phyloP scores from a whole-genome alignment of 257 asterid species.

The Avicennia marina region DNA sequence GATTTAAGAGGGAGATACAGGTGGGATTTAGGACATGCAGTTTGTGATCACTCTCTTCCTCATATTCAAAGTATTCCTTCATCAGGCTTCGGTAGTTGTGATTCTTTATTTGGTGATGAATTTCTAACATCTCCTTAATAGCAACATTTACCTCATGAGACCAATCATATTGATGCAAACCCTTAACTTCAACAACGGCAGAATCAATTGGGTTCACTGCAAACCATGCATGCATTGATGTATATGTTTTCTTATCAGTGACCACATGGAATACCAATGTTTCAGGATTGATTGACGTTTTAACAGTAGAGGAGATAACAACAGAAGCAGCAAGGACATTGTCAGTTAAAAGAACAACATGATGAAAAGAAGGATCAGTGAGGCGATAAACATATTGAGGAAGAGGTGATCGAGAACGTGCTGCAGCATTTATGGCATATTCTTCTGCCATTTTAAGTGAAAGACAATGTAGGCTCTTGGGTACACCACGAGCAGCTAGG shows the following conservation, averaged over 20 bases:
- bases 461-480: slow-evolving; percentile 72
- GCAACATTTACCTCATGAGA: slow-evolving; percentile 61
- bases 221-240: slow-evolving; percentile 91
- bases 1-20: slow-evolving; percentile 70
- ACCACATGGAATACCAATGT: slow-evolving; percentile 72
- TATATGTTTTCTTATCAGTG: slow-evolving; percentile 79
- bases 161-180: slow-evolving; percentile 90
- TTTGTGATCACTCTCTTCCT: slow-evolving; percentile 36
- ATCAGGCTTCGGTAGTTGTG: slow-evolving; percentile 40
- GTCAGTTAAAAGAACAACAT: slow-evolving; percentile 77
- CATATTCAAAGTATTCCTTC: slow-evolving; percentile 32
- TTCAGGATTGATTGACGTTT: slow-evolving; percentile 46
- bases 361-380: slow-evolving; percentile 57
- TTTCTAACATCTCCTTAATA: slow-evolving; percentile 62
- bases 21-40: slow-evolving; percentile 58
- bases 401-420: slow-evolving; percentile 69
- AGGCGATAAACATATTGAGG: slow-evolving; percentile 64
- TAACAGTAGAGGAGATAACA: slow-evolving; percentile 58
- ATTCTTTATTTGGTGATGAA: slow-evolving; percentile 62
- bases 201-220: slow-evolving; percentile 52
- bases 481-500: slow-evolving; percentile 72
- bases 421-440: slow-evolving; percentile 63
- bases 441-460: slow-evolving; percentile 79
- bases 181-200: slow-evolving; percentile 75
- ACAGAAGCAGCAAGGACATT: slow-evolving; percentile 90